Conservation (phyloP, 768 basidiomycete species). For the Amanita muscaria region DNA sequence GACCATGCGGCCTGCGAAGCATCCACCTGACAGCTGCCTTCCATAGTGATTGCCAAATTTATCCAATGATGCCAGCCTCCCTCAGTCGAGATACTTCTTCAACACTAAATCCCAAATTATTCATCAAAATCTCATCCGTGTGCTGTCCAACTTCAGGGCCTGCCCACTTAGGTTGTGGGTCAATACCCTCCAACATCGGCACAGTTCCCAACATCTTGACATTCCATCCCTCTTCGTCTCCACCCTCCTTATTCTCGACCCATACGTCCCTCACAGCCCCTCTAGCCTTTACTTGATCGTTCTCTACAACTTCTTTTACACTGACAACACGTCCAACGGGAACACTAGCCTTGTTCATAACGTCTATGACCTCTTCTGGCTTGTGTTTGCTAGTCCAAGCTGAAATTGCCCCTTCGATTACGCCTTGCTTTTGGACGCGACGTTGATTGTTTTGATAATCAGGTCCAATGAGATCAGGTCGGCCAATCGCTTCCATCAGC, state of each 20-base stretch:
- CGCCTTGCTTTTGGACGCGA: conserved; percentile 52
- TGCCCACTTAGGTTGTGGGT: conserved; percentile 54
- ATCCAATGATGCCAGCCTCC: conserved; percentile 35
- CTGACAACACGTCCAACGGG: conserved; percentile 57
- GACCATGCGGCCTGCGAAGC: too few species aligned
- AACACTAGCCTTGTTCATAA: conserved; percentile 43
- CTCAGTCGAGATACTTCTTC: conserved; percentile 31
- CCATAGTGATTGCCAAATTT: too few species aligned
- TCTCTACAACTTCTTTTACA: conserved; percentile 55
- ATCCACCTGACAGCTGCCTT: too few species aligned
- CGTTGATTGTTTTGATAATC: conserved; percentile 48
- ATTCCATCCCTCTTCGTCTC: conserved; percentile 37
- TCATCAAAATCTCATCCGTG: conserved; percentile 39
- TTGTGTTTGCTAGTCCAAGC: conserved; percentile 45
- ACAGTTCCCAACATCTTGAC: conserved; percentile 63
- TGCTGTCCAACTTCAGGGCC: conserved; percentile 60
- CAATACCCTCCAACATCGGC: conserved; percentile 52
- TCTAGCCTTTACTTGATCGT: conserved; percentile 45
- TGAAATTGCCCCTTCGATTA: conserved; percentile 57
- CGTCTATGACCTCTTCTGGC: conserved; percentile 43
- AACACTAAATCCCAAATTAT: conserved; percentile 31
- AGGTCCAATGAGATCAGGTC: conserved; percentile 51
- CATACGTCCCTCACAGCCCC: conserved; percentile 52
- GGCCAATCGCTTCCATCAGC: conserved; percentile 52
- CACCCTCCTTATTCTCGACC: conserved; percentile 29